A percentile compares a stretch with the other conserved stretches of the same genome.
Evolutionary conservation across 176 grass and related monocot genomes (phyloP).

Genomic region (Eleusine coracana): DNA sequence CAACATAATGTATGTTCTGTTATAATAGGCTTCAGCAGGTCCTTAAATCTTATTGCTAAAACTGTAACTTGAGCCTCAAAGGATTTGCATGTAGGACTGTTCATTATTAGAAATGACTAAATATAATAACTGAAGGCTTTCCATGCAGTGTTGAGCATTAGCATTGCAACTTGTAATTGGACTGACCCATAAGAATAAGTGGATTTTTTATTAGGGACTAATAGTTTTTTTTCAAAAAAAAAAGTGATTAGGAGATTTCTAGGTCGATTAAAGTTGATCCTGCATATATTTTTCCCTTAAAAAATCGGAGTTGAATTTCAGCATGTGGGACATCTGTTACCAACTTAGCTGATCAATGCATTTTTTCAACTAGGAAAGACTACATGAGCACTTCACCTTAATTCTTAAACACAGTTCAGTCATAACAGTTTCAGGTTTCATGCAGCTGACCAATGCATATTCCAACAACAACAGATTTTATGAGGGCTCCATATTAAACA

Average conservation of each 20-base stretch:
- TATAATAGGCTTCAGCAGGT: not conserved
- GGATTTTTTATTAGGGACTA: not conserved
- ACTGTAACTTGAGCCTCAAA: not conserved
- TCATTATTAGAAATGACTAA: not conserved
- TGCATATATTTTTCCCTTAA: not conserved
- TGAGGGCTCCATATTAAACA: not conserved
- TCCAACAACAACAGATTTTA: not conserved
- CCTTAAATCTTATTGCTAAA: not conserved
- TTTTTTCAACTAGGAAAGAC: not conserved
- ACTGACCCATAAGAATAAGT: not conserved
- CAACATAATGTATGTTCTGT: constrained; percentile 63
- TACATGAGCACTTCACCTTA: not conserved
- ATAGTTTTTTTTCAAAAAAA: not conserved
- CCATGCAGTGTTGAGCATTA: not conserved
- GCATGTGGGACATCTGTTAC: not conserved
- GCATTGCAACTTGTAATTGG: not conserved
- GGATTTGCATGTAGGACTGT: not conserved
- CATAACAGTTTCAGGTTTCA: too few relatives aligned
- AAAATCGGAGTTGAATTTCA: not conserved
- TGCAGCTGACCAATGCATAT: not conserved
- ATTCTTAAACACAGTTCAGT: not conserved
- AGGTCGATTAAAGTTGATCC: not conserved
- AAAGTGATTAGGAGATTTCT: not conserved
- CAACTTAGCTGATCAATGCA: not conserved
- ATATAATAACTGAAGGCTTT: not conserved